A percentile compares a stretch with the other conserved stretches of the same genome.
phyloP scores from a whole-genome alignment of 495 filamentous ascomycete genomes.

The Collariella sp. region DNA sequence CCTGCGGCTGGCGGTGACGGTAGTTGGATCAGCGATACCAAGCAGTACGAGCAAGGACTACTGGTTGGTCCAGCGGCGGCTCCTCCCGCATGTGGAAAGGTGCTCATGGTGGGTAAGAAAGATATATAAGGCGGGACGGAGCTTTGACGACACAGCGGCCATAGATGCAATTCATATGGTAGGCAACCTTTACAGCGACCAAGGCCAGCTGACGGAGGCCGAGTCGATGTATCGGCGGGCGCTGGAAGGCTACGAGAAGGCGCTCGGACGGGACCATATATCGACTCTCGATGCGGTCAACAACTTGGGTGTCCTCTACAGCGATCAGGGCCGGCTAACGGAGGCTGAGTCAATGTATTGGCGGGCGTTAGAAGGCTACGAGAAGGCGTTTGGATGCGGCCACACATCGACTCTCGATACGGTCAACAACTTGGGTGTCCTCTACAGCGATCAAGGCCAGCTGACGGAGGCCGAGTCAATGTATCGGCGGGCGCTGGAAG shows the following conservation, averaged over 20 bases:
- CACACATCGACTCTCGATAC: conserved; percentile 23
- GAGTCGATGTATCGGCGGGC: no score
- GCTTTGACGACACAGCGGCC: conserved; percentile 25
- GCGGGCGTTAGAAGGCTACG: conserved; percentile 25
- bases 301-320: conserved; percentile 25
- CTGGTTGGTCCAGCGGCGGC: conserved; percentile 17
- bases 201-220: no score
- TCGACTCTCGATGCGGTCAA: not conserved
- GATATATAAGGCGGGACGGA: conserved; percentile 17
- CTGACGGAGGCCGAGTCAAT: not conserved
- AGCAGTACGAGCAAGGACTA: conserved; percentile 6
- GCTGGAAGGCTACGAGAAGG: no score
- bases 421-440: not conserved
- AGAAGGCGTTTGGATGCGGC: not conserved
- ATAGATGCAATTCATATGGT: conserved; percentile 20
- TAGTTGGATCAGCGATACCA: conserved; percentile 18
- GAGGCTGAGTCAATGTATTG: conserved; percentile 29
- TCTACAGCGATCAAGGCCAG: no score
- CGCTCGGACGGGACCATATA: no score
- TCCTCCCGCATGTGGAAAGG: conserved; percentile 20
- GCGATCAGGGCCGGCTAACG: conserved; percentile 16
- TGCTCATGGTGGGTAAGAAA: conserved; percentile 23
- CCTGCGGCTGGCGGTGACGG: conserved; percentile 13
- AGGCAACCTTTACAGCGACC: no score
- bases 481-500: not conserved